Percentiles rank a stretch among this genome's conserved stretches.
These are phyloP conservation scores for Sisymbrium altissimum DNA, from an alignment of 345 rosid genomes.

Conservation along the genomic window DNA sequence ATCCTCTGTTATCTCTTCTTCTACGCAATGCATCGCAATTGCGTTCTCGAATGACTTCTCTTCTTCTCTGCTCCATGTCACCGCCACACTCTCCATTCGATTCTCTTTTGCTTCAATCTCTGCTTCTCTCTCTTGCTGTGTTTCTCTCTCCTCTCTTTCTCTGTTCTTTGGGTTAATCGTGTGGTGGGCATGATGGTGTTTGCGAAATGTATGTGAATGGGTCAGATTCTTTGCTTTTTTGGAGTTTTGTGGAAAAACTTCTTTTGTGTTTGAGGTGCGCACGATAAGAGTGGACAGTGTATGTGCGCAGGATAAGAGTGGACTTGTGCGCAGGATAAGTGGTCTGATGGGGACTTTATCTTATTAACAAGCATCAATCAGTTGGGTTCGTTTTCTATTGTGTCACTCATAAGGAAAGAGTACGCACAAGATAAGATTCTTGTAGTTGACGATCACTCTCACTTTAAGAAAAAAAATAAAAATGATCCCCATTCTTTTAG, in stretches of 20 bases:
- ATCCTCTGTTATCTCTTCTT: slow-evolving; percentile 45
- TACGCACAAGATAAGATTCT: slow-evolving; percentile 29
- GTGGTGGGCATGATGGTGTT: slow-evolving; percentile 34
- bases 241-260: slow-evolving; percentile 17
- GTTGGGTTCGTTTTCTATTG: slow-evolving; percentile 17
- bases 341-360: slow-evolving; percentile 13
- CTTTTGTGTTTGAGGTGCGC: slow-evolving; percentile 10
- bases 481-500: not conserved
- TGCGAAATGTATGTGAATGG: slow-evolving; percentile 32
- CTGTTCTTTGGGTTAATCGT: slow-evolving; percentile 31
- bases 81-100: slow-evolving; percentile 47
- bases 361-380: slow-evolving; percentile 26
- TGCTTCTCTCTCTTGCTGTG: not conserved
- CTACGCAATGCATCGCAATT: slow-evolving; percentile 64
- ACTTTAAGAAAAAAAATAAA: not conserved
- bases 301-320: slow-evolving; percentile 9
- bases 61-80: slow-evolving; percentile 75
- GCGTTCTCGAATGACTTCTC: slow-evolving; percentile 78
- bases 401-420: slow-evolving; percentile 21
- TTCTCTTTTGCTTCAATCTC: not conserved
- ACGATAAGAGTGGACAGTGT: slow-evolving; percentile 1
- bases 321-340: slow-evolving; percentile 10
- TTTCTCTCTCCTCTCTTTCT: not conserved
- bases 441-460: slow-evolving; percentile 31
- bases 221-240: slow-evolving; percentile 35